Evolutionary conservation across 306 rosid species (phyloP).

Genomic region (Trifolium pratense): DNA sequence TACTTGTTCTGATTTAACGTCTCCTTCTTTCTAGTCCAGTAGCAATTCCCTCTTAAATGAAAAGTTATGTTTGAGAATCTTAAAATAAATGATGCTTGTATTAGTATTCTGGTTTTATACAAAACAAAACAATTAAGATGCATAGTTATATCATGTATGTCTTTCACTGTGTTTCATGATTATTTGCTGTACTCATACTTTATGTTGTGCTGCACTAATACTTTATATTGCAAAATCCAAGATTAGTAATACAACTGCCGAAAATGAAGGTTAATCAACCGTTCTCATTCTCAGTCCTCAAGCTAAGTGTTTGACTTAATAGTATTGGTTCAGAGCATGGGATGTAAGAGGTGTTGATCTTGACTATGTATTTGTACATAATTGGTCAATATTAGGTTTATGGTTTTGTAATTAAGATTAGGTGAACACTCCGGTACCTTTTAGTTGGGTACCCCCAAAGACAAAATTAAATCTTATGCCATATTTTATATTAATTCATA

Average conservation of each 20-base stretch:
- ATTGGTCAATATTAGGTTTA: background rate
- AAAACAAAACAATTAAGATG: background rate
- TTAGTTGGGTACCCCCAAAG: too few relatives aligned
- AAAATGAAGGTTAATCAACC: background rate
- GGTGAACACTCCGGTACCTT: too few relatives aligned
- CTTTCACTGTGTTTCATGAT: constrained; percentile 25
- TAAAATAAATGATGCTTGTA: too few relatives aligned
- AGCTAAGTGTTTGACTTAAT: background rate
- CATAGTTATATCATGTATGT: constrained; percentile 1
- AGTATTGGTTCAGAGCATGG: background rate
- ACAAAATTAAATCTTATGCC: too few relatives aligned
- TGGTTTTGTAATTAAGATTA: background rate
- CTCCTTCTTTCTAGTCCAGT: background rate
- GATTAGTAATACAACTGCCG: background rate
- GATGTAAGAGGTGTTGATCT: background rate
- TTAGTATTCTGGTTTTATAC: constrained; percentile 17
- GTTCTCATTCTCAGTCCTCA: background rate
- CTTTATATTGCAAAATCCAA: constrained; percentile 10
- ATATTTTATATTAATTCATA: too few relatives aligned
- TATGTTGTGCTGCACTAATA: background rate
- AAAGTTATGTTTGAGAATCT: constrained; percentile 7
- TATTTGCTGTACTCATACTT: background rate
- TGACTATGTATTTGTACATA: background rate
- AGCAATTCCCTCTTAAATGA: constrained; percentile 4
- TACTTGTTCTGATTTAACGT: constrained; percentile 4